Percentiles rank a stretch among this genome's conserved stretches.
phyloP scores from a whole-genome alignment of 176 grass and related monocot species.

The Stipa capillata region DNA sequence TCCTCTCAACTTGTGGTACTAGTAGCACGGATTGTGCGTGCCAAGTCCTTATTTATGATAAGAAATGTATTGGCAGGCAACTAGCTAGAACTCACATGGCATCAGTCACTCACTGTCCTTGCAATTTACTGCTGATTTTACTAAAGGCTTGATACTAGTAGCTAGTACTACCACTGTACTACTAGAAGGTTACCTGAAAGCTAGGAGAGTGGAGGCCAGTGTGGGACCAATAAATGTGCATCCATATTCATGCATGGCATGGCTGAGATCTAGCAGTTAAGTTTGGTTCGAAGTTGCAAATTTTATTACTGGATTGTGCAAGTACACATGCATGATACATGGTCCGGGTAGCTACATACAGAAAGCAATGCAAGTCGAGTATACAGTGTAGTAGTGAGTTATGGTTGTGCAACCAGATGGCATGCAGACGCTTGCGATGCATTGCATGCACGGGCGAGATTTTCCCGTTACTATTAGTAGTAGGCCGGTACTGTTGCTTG shows the following conservation, averaged over 20 bases:
- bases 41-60: not conserved
- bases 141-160: no score
- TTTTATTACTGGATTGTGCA: constrained; percentile 15
- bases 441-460: no score
- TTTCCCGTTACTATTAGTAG: not conserved
- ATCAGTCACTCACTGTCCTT: not conserved
- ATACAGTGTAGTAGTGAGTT: not conserved
- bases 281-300: constrained; percentile 18
- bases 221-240: not conserved
- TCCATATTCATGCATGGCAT: not conserved
- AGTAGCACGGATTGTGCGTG: not conserved
- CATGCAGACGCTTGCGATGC: no score
- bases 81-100: not conserved
- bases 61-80: not conserved
- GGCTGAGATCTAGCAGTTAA: constrained; percentile 10
- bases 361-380: not conserved
- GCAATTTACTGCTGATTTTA: no score
- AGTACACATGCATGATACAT: constrained; percentile 7
- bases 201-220: not conserved
- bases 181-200: constrained; percentile 1
- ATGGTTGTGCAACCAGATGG: not conserved
- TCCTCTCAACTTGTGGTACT: not conserved
- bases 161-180: not conserved
- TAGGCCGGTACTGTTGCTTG: not conserved
- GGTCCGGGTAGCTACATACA: not conserved